Percentiles rank a stretch among this genome's conserved stretches.
phyloP scores from a whole-genome alignment of 2,329 filamentous ascomycete genomes.

The Reticulascus tulasneorum region DNA sequence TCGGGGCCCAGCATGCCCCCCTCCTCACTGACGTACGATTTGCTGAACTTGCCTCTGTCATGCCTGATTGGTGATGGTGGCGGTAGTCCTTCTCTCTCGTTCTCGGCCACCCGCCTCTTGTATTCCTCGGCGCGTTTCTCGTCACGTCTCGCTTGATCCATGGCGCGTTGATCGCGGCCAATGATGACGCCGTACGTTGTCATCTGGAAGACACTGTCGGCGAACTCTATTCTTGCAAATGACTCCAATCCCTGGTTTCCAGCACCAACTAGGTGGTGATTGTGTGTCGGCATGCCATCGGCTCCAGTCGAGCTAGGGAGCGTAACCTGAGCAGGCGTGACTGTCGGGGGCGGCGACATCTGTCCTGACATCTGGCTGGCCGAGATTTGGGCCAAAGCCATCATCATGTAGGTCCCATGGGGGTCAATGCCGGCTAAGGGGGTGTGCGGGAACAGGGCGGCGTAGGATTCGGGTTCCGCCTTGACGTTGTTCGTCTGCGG shows the following conservation, averaged over 20 bases:
- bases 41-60: conserved; percentile 53
- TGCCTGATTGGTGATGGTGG: conserved; percentile 46
- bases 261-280: conserved; percentile 27
- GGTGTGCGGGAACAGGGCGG: conserved; percentile 28
- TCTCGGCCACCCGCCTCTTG: conserved; percentile 40
- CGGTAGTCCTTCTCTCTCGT: conserved; percentile 44
- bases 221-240: conserved; percentile 62
- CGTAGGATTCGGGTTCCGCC: conserved; percentile 24
- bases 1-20: conserved; percentile 65
- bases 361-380: conserved; percentile 24
- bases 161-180: conserved; percentile 63
- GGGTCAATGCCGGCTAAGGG: conserved; percentile 29
- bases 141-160: conserved; percentile 50
- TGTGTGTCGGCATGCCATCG: conserved; percentile 17
- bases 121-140: conserved; percentile 45
- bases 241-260: conserved; percentile 45
- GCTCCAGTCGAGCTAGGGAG: conserved; percentile 33
- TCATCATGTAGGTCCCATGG: conserved; percentile 38
- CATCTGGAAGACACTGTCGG: conserved; percentile 75
- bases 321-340: conserved; percentile 43
- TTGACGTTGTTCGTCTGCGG: conserved; percentile 13
- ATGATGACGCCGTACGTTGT: conserved; percentile 70
- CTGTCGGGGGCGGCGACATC: conserved; percentile 39
- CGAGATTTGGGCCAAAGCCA: conserved; percentile 38
- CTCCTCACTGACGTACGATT: conserved; percentile 65